Evolutionary conservation across 495 filamentous ascomycete species (phyloP).

Genomic region (Penicillium coffeae): DNA sequence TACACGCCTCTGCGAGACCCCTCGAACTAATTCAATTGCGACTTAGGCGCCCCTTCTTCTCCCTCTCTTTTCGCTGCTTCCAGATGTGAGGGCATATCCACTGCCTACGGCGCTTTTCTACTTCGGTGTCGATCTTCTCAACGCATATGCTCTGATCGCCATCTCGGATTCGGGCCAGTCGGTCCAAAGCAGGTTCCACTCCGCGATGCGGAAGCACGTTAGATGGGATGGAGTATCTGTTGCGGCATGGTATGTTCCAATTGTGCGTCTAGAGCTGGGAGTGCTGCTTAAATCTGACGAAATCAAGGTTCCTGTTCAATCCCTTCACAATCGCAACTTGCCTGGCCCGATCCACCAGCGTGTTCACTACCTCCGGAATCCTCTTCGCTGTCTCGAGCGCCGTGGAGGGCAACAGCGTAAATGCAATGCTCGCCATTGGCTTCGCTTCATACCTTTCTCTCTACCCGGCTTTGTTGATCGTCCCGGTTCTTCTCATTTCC

Average conservation of each 20-base stretch:
- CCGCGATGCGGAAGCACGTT: slow-evolving; percentile 71
- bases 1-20: slow-evolving; percentile 1
- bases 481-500: slow-evolving; percentile 76
- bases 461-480: slow-evolving; percentile 82
- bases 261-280: not conserved
- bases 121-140: slow-evolving; percentile 74
- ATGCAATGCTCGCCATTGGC: slow-evolving; percentile 79
- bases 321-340: slow-evolving; percentile 92
- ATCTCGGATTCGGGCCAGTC: slow-evolving; percentile 84
- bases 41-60: slow-evolving; percentile 79
- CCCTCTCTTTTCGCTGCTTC: slow-evolving; percentile 83
- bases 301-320: slow-evolving; percentile 78
- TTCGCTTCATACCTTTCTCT: slow-evolving; percentile 88
- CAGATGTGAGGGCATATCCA: slow-evolving; percentile 58
- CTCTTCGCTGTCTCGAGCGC: slow-evolving; percentile 81
- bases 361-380: slow-evolving; percentile 87
- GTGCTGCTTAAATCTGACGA: not conserved
- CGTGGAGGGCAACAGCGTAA: slow-evolving; percentile 65
- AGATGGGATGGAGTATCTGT: slow-evolving; percentile 72
- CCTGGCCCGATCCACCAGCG: slow-evolving; percentile 83
- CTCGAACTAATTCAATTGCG: slow-evolving; percentile 4
- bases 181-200: slow-evolving; percentile 64
- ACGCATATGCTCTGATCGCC: slow-evolving; percentile 73
- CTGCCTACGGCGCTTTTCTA: slow-evolving; percentile 77
- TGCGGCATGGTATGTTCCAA: slow-evolving; percentile 62